phyloP scores from a whole-genome alignment of 306 rosid species.

The Quercus bicolor region DNA sequence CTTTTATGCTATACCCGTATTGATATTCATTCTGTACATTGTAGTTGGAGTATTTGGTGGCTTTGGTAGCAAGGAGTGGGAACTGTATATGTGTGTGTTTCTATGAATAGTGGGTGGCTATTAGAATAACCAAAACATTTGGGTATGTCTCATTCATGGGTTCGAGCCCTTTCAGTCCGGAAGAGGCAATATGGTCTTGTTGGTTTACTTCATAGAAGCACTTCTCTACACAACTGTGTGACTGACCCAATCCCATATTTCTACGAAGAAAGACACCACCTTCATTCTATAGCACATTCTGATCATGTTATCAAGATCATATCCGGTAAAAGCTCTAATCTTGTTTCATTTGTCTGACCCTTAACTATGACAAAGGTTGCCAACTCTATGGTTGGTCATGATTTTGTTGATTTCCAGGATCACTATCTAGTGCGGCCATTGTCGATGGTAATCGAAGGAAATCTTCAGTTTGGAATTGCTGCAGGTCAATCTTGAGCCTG shows the following conservation, averaged over 20 bases:
- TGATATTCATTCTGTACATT: background rate
- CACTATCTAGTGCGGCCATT: background rate
- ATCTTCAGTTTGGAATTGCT: background rate
- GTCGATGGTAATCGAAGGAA: background rate
- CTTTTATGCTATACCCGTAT: too few species aligned
- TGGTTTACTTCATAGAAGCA: background rate
- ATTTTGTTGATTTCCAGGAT: constrained; percentile 13
- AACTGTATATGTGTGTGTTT: background rate
- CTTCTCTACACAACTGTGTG: background rate
- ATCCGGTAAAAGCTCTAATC: background rate
- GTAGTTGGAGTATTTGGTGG: background rate
- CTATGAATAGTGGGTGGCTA: background rate
- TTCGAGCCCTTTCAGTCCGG: constrained; percentile 14
- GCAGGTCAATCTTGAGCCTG: background rate
- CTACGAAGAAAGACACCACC: background rate
- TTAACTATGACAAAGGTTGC: background rate
- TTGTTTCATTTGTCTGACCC: background rate
- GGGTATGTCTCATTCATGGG: constrained; percentile 21
- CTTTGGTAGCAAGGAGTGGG: background rate
- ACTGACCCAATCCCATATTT: background rate
- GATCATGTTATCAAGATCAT: background rate
- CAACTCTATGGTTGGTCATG: background rate
- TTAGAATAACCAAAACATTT: background rate
- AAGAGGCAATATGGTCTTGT: constrained; percentile 5
- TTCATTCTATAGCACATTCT: background rate